Percentiles rank a stretch among this genome's conserved stretches.
phyloP scores from a whole-genome alignment of 2,329 filamentous ascomycete genomes.

The Berkeleyomyces basicola region DNA sequence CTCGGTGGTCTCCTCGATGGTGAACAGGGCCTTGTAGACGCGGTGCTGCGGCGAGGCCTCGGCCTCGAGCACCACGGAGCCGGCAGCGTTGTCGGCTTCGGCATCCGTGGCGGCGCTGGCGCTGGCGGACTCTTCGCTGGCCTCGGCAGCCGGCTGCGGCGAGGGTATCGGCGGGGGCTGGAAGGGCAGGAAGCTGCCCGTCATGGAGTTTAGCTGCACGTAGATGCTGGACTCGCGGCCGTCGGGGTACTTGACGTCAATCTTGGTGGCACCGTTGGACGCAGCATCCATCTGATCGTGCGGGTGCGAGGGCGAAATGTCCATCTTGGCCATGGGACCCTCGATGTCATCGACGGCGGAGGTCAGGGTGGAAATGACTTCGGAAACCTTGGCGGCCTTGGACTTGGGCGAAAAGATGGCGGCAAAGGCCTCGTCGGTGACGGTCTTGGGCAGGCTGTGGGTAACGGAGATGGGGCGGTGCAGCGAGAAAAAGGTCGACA shows the following conservation, averaged over 20 bases:
- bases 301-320: conserved; percentile 21
- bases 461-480: conserved; percentile 87
- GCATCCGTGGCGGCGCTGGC: conserved; percentile 21
- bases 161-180: conserved; percentile 66
- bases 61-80: conserved; percentile 18
- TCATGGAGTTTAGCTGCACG: conserved; percentile 51
- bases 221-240: conserved; percentile 42
- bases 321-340: conserved; percentile 37
- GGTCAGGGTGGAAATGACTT: conserved; percentile 52
- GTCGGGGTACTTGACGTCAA: conserved; percentile 38
- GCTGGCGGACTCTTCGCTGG: conserved; percentile 18
- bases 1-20: conserved; percentile 49
- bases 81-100: conserved; percentile 16
- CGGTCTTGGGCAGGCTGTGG: conserved; percentile 56
- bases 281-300: conserved; percentile 25
- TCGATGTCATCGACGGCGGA: conserved; percentile 43
- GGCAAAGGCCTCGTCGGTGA: conserved; percentile 61
- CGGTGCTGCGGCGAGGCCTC: conserved; percentile 31
- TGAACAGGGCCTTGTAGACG: conserved; percentile 47
- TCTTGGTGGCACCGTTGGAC: conserved; percentile 31
- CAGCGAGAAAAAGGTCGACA: conserved; percentile 89
- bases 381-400: conserved; percentile 34
- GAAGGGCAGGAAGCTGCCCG: conserved; percentile 62
- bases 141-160: conserved; percentile 29
- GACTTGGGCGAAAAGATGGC: conserved; percentile 56